Evolutionary conservation across 2,329 filamentous ascomycete species (phyloP).

Genomic region (Plectosphaerella sp.): DNA sequence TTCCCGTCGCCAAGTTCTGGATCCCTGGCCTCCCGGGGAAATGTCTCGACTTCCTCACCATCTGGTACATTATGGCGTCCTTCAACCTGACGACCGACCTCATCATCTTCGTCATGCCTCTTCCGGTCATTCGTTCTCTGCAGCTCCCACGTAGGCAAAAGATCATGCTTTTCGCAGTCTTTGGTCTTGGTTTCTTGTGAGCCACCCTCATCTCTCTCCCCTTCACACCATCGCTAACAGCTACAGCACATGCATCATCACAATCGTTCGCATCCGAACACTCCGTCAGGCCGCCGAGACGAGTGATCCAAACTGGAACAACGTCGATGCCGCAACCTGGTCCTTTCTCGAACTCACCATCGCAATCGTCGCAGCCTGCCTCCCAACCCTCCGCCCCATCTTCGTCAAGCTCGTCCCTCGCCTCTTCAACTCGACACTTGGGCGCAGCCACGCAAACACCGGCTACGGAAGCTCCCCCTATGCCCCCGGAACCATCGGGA

Average conservation of each 20-base stretch:
- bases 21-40: slow-evolving; percentile 10
- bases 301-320: slow-evolving; percentile 21
- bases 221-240: neutral
- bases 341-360: slow-evolving; percentile 23
- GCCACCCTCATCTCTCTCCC: neutral
- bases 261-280: slow-evolving; percentile 23
- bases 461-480: slow-evolving; percentile 1
- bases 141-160: slow-evolving; percentile 8
- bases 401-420: slow-evolving; percentile 16
- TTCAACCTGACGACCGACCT: slow-evolving; percentile 17
- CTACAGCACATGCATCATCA: slow-evolving; percentile 19
- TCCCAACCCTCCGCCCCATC: slow-evolving; percentile 22
- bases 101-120: slow-evolving; percentile 11
- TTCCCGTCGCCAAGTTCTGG: slow-evolving; percentile 21
- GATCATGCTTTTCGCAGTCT: slow-evolving; percentile 8
- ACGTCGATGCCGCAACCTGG: slow-evolving; percentile 23
- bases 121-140: slow-evolving; percentile 7
- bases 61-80: slow-evolving; percentile 22
- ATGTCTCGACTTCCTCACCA: slow-evolving; percentile 19
- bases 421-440: slow-evolving; percentile 9
- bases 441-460: neutral
- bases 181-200: slow-evolving; percentile 22
- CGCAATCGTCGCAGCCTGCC: slow-evolving; percentile 21
- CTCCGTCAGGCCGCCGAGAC: slow-evolving; percentile 16
- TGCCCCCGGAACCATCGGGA: neutral